These are phyloP conservation scores for Aquanectria penicillioides DNA, from an alignment of 2,329 filamentous ascomycete genomes.

Conservation along the genomic window DNA sequence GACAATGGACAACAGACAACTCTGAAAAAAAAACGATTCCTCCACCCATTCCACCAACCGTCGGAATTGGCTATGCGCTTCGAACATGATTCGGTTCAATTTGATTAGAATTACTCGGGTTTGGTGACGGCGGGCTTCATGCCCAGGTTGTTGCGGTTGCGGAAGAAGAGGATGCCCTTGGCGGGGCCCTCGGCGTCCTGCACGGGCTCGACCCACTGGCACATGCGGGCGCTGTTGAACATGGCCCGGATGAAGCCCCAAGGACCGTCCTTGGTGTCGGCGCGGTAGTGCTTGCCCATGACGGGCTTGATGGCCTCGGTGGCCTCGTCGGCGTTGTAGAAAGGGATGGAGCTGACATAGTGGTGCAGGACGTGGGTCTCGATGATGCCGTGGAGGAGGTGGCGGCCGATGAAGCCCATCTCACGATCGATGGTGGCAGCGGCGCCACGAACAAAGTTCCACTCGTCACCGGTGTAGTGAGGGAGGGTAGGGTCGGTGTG, in stretches of 20 bases:
- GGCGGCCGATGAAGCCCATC: conserved; percentile 93
- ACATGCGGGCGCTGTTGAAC: conserved; percentile 83
- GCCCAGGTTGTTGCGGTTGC: conserved; percentile 91
- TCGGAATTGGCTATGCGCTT: too few species aligned
- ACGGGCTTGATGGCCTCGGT: conserved; percentile 92
- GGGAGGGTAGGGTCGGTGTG: conserved; percentile 95
- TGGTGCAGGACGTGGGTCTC: conserved; percentile 98
- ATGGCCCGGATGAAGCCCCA: conserved; percentile 86
- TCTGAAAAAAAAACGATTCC: conserved; percentile 16
- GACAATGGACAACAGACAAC: background rate
- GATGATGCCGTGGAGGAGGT: conserved; percentile 93
- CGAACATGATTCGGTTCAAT: background rate
- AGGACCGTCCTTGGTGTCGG: conserved; percentile 79
- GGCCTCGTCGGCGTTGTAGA: conserved; percentile 96
- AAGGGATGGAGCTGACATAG: conserved; percentile 95
- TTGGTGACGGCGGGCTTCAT: conserved; percentile 50
- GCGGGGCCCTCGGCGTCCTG: conserved; percentile 82
- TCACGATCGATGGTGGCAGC: conserved; percentile 97
- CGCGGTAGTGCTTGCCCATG: conserved; percentile 95
- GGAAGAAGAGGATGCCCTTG: conserved; percentile 91
- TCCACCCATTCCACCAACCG: conserved; percentile 9
- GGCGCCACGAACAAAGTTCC: conserved; percentile 94
- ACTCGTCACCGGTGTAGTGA: conserved; percentile 86
- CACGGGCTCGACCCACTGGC: conserved; percentile 97
- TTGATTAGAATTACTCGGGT: conserved; percentile 17